These are phyloP conservation scores for Secale cereale DNA, from an alignment of 176 grass and related monocot genomes.

Conservation along the genomic window DNA sequence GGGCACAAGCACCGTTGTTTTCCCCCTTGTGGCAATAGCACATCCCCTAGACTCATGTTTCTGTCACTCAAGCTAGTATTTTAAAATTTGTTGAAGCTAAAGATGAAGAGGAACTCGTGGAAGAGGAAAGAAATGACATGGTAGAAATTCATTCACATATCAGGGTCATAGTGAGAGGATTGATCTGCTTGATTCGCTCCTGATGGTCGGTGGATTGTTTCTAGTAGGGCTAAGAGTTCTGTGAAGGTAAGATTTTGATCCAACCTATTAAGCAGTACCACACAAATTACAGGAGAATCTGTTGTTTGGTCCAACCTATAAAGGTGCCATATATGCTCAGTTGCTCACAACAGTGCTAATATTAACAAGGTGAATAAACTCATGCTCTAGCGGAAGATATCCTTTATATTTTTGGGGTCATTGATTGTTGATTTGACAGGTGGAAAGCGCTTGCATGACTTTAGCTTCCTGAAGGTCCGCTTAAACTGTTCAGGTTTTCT, in stretches of 20 bases:
- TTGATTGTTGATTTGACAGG: constrained; percentile 71
- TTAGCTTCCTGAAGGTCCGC: constrained; percentile 73
- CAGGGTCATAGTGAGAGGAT: constrained; percentile 75
- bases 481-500: constrained; percentile 86
- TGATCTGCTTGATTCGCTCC: constrained; percentile 77
- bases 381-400: too few relatives aligned
- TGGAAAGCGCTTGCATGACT: constrained; percentile 78
- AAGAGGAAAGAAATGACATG: constrained; percentile 26
- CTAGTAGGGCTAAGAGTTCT: constrained; percentile 62
- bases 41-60: too few relatives aligned
- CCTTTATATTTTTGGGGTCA: background rate
- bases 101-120: constrained; percentile 48
- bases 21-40: too few relatives aligned
- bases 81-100: too few relatives aligned
- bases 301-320: background rate
- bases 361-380: too few relatives aligned
- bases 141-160: constrained; percentile 80
- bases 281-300: background rate
- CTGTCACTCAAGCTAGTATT: too few relatives aligned
- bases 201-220: constrained; percentile 94
- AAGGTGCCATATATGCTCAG: too few relatives aligned
- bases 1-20: too few relatives aligned
- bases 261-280: background rate
- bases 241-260: constrained; percentile 58
- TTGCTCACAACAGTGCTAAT: too few relatives aligned